These are phyloP conservation scores for Carex littledalei DNA, from an alignment of 176 grass and related monocot species.

Conservation along the genomic window DNA sequence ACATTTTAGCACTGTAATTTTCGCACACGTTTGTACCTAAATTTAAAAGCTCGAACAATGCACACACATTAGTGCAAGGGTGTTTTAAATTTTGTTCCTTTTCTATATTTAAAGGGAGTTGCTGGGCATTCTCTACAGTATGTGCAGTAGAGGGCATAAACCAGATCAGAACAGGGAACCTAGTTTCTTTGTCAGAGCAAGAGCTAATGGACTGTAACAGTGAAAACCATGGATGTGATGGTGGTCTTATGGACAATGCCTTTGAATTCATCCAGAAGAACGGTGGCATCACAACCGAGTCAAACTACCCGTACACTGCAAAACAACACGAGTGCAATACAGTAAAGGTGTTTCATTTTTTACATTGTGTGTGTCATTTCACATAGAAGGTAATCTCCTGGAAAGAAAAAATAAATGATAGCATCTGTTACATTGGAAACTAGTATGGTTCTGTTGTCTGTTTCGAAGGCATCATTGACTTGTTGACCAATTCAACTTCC, in stretches of 20 bases:
- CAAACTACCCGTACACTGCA: conserved; percentile 47
- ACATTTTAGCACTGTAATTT: background rate
- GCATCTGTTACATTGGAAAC: background rate
- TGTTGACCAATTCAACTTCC: background rate
- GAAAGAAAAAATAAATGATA: background rate
- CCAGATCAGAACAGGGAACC: conserved; percentile 45
- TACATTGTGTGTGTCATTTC: background rate
- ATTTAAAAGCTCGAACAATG: background rate
- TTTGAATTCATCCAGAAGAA: conserved; percentile 42
- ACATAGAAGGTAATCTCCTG: background rate
- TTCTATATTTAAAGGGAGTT: conserved; percentile 35
- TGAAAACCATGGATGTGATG: conserved; percentile 40
- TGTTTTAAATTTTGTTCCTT: background rate
- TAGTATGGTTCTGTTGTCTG: too few species aligned
- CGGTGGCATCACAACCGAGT: conserved; percentile 43
- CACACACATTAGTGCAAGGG: background rate
- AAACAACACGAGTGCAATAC: conserved; percentile 25
- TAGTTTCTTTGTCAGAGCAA: conserved; percentile 56
- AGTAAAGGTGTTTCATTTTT: conserved; percentile 15
- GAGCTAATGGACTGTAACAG: conserved; percentile 64
- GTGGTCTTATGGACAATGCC: conserved; percentile 50
- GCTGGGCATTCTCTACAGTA: conserved; percentile 63
- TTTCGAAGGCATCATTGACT: too few species aligned
- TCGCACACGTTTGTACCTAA: background rate
- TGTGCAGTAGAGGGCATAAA: conserved; percentile 44